phyloP scores from a whole-genome alignment of 495 filamentous ascomycete genomes.

The Bryoglossum gracile region DNA sequence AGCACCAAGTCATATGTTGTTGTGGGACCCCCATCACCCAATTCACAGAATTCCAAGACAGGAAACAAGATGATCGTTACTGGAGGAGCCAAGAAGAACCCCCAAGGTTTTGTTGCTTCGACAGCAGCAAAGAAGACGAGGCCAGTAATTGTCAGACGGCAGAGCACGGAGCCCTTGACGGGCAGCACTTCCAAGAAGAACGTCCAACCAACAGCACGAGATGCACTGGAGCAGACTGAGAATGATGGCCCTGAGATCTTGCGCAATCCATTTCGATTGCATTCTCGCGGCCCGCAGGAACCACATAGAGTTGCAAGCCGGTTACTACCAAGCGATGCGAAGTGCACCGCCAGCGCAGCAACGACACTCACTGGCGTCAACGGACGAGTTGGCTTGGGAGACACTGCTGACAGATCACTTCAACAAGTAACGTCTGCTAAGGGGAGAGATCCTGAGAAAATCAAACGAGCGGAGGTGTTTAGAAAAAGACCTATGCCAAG shows the following conservation, averaged over 20 bases:
- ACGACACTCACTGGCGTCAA: constrained; percentile 21
- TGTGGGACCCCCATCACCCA: constrained; percentile 19
- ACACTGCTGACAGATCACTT: too few species aligned
- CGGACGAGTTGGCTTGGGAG: constrained; percentile 13
- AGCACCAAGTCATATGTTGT: constrained; percentile 24
- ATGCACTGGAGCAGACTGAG: too few species aligned
- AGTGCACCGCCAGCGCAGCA: constrained; percentile 16
- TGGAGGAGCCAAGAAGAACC: constrained; percentile 16
- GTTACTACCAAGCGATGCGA: background rate
- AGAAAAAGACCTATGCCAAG: constrained; percentile 10
- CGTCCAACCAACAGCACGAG: background rate
- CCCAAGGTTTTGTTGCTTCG: constrained; percentile 12
- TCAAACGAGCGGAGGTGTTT: constrained; percentile 21
- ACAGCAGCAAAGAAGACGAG: constrained; percentile 20
- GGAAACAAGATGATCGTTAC: constrained; percentile 10
- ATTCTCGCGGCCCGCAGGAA: too few species aligned
- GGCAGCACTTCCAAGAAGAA: constrained; percentile 12
- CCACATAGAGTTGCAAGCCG: background rate
- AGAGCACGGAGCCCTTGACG: constrained; percentile 21
- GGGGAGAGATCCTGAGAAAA: background rate
- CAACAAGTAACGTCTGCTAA: background rate
- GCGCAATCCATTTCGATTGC: too few species aligned
- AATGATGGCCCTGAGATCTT: too few species aligned
- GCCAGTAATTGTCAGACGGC: constrained; percentile 18
- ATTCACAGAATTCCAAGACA: constrained; percentile 7